phyloP scores from a whole-genome alignment of 331 rosid species.

The Dryas integrifolia region DNA sequence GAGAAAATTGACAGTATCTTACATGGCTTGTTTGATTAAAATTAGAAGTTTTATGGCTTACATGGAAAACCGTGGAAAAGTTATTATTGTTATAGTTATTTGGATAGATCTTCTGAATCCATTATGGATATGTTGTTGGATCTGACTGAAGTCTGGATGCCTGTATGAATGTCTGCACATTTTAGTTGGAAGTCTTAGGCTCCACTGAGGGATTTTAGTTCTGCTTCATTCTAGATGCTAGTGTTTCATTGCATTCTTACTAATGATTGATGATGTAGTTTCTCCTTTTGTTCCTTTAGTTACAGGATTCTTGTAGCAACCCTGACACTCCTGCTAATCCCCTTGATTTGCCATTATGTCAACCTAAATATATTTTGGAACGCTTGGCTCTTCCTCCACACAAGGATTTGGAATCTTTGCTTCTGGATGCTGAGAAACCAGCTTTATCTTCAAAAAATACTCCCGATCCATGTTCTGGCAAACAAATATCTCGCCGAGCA shows the following conservation, averaged over 20 bases:
- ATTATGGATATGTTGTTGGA: slow-evolving; percentile 1
- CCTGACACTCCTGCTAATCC: slow-evolving; percentile 51
- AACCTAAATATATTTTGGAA: slow-evolving; percentile 65
- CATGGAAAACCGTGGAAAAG: not conserved
- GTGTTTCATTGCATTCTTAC: not conserved
- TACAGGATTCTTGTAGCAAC: slow-evolving; percentile 60
- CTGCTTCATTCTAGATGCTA: not conserved
- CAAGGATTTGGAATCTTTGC: slow-evolving; percentile 80
- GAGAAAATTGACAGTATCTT: not conserved
- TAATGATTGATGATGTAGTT: not conserved
- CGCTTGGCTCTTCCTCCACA: slow-evolving; percentile 62
- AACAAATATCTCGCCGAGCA: slow-evolving; percentile 65
- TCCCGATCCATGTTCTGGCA: slow-evolving; percentile 61
- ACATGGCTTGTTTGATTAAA: not conserved
- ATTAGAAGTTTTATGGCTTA: not conserved
- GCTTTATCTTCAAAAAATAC: slow-evolving; percentile 49
- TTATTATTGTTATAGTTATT: not conserved
- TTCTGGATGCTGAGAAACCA: slow-evolving; percentile 74
- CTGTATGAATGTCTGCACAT: slow-evolving; percentile 1
- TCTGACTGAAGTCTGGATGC: not conserved
- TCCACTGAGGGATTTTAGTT: not conserved
- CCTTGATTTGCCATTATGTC: slow-evolving; percentile 56
- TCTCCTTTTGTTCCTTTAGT: slow-evolving; percentile 7
- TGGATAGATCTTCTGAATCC: slow-evolving; percentile 3
- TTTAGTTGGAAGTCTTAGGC: slow-evolving; percentile 2